Evolutionary conservation across 2,329 filamentous ascomycete species (phyloP), one percentile per base, ranked within the genome.

Genomic region (Paecilomyces niveus): DNA sequence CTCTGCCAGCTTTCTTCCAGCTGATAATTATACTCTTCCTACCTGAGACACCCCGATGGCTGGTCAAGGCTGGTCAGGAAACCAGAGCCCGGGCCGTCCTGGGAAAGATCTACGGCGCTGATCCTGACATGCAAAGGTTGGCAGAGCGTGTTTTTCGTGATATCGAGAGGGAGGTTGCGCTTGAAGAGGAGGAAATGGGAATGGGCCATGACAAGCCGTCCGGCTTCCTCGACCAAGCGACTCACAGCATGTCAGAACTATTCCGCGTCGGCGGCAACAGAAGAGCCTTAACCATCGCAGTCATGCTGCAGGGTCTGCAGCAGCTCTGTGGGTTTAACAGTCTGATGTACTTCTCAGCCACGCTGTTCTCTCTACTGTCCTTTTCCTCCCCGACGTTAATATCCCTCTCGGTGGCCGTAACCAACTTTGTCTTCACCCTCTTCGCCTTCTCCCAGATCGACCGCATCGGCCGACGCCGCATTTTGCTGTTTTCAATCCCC

Each of bases 281-380:
- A 55, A 84, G 91, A 60, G 92, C 93, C 0, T 74, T 97, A 69
- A 83, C 83, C 0, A 94, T 97, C 69, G 91, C 92, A 0, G 95
- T 92, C 74, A 83, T 94, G 63, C 80, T 97, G 1, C 92, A 97
- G 69, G 90, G 86, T 0, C 78, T 95, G 6, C 93, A 97, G 74
- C 93, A 97, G 72, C 81, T 96, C 0, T 94, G 89, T 67, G 92
- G 90, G 1, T 94, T 94, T 73, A 96, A 96, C 76, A 92, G 89
- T 10, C 80, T 96, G 31, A 96, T 96, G 90, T 96, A 96, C 74
- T 96, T 91, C 70, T 91, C 89, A 0, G 89, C 89, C 3, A 92
- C 89, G 7, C 90, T 93, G 31, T 93, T 93, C 69, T 82, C 84
- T 2, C 81, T 91, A 32, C 82, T 96, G 0, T 88, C 88, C 0